Base-by-base conservation (phyloP, 805 yeast species). In the Saturnispora hagleri region DNA sequence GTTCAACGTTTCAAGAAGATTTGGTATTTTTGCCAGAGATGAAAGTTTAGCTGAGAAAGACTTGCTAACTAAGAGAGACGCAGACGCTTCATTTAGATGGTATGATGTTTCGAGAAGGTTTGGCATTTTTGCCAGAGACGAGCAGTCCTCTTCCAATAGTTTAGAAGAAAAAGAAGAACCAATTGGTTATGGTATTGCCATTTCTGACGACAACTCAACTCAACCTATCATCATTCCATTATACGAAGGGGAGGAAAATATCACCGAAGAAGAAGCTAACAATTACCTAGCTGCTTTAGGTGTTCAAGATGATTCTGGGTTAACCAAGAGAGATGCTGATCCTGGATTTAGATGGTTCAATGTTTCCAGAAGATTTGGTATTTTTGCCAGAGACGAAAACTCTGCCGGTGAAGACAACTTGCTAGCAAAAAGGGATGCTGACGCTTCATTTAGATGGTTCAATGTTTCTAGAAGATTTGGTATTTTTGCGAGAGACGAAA, bases 21-120 rank as follows among this genome's bases (percentile, higher is more conserved):
- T 49, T 49, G 51, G 51, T 12, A 49, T 49, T 17, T 49, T 49
- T 17, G 51, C 51, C 13, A 49, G 51, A 43, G 51, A 43, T 43
- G 46, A 42, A 9, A 15, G 6, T n/a, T 34, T 47, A 3, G 5
- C 51, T n/a, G 10, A 7, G 3, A 15, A 10, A 24, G 20, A 13
- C 10, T 5, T 26, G 28, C 28, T 26, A 8, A 8, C 28, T 7
- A 26, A 26, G 28, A 26, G 28, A 26, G 34, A 12, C 10, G 44
- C 50, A 5, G 44, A 46, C 8, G 33, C 48, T 12, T 38, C 38
- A 24, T 47, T 48, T 17, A 48, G 51, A 43, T 48, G 51, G 51
- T 48, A 22, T 34, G 13, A 48, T 18, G 51, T 48, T 35, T 43
- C 51, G 12, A 43, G 43, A 24, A 48, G 42, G 42, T 48, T 48